Evolutionary conservation across 176 grass and related monocot genomes (phyloP), one percentile per base, ranked within the genome.

Genomic region (Musa itinerans): DNA sequence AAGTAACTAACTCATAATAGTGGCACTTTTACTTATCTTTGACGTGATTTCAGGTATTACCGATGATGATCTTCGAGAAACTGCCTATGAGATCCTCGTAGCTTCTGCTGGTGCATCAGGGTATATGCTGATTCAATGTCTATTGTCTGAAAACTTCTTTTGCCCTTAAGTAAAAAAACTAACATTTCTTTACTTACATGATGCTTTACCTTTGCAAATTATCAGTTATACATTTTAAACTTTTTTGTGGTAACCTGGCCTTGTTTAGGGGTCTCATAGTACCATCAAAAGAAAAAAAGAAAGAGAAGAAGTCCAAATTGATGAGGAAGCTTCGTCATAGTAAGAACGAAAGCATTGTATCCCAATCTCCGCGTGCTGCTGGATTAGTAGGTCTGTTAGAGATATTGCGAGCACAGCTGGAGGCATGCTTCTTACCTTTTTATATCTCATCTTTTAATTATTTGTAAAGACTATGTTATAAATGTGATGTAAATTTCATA

Each of bases 1-100:
- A 43, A 68, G 10, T 29, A 29, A 48, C 29, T 43, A 68, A 68
- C 65, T 68, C 26, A 29, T 8, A 68, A 16, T 43, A 14, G 29
- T 69, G 29, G 67, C 1, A 10, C 50, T 58, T 11, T 17, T 34
- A 8, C 12, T 75, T 8, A 77, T 77, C 10, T 70, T 50, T 53
- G 43, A 66, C 66, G 11, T 68, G 65, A 74, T 93, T 88, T 62
- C 89, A 98, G 95, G 95, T 80, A 87, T 91, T 53, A 87, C 82
- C 48, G 90, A 93, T 82, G 90, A 93, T 81, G 95, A 98, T 85
- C 88, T 98, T 80, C 90, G 95, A 82, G 95, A 98, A 83, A 89
- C 95, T 73, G 95, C 90, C 79, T 98, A 98, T 89, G 95, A 98
- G 79, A 89, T 98, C 67, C 90, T 98, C 63, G 90, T 94, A 81